These are phyloP conservation scores for Gautieria morchelliformis DNA, from an alignment of 768 basidiomycete species.

Conservation along the genomic window DNA sequence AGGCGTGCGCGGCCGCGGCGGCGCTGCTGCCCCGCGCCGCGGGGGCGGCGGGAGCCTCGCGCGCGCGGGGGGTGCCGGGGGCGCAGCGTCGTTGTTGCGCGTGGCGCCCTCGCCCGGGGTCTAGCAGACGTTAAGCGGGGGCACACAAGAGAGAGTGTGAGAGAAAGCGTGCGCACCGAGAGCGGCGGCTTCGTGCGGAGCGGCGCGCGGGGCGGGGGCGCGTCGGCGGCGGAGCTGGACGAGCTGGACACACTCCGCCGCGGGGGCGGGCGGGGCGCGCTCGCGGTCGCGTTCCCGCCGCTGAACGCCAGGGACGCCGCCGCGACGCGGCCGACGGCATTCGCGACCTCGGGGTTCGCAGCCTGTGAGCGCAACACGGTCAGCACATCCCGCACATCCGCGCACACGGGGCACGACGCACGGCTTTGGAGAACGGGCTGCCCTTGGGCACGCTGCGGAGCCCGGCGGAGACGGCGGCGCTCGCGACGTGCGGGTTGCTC, in stretches of 20 bases:
- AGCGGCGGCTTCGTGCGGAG: slow-evolving; percentile 2
- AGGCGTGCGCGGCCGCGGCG: slow-evolving; percentile 15
- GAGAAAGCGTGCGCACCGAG: not conserved
- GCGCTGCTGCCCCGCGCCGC: slow-evolving; percentile 9
- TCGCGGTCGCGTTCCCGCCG: not conserved
- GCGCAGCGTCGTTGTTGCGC: slow-evolving; percentile 29
- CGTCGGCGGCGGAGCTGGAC: slow-evolving; percentile 10
- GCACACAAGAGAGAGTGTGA: too few relatives aligned
- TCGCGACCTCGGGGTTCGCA: slow-evolving; percentile 30
- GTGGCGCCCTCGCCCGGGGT: slow-evolving; percentile 48
- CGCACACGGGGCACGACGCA: slow-evolving; percentile 22
- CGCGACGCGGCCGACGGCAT: slow-evolving; percentile 45
- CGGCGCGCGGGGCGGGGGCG: slow-evolving; percentile 5
- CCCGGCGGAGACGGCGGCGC: slow-evolving; percentile 32
- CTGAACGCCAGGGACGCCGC: slow-evolving; percentile 42
- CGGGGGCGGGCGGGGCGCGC: slow-evolving; percentile 14
- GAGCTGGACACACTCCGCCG: slow-evolving; percentile 15
- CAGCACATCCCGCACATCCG: not conserved
- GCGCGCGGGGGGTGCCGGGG: slow-evolving; percentile 33
- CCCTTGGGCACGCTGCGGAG: slow-evolving; percentile 28
- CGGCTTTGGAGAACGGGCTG: slow-evolving; percentile 28
- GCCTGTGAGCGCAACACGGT: not conserved
- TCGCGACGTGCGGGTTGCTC: slow-evolving; percentile 32
- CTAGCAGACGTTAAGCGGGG: slow-evolving; percentile 21
- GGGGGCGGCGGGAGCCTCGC: slow-evolving; percentile 46